Base-by-base conservation (phyloP, 2,329 filamentous ascomycete genomes). In the Aspergillus sp. region DNA sequence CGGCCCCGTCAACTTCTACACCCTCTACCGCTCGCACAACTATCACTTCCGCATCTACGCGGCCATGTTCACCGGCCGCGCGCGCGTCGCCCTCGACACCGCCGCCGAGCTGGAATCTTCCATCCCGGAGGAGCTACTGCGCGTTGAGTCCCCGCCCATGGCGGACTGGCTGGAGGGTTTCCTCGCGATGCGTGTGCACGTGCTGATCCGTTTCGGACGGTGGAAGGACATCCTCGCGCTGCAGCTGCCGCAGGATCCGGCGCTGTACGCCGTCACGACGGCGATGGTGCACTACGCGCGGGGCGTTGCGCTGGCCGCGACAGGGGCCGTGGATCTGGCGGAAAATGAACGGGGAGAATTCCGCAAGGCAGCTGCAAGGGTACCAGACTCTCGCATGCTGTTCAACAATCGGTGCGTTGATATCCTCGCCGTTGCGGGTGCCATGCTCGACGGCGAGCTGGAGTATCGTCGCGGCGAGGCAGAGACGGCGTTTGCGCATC, bases 101-200 rank as follows among this genome's bases (percentile, higher is more conserved):
- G 80, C 82, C 0, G 59, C 64, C 0, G 73, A 76, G 42, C 78
- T 91, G 45, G 86, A 90, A 62, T 70, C 70, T 0, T 82, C 82
- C 0, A 71, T 91, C 3, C 81, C 87, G 0, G 82, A 86, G 49
- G 79, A 80, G 0, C 68, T 91, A 3, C 74, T 92, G 0, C 79
- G 82, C 1, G 73, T 88, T 8, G 64, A 83, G 56, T 84, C 82
- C 0, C 86, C 86, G 0, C 86, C 86, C 0, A 90, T 92, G 87
- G 87, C 88, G 1, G 87, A 91, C 67, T 91, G 86, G 83, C 74
- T 91, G 1, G 89, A 92, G 68, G 81, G 81, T 1, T 90, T 90
- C 58, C 69, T 88, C 3, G 79, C 81, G 1, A 83, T 89, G 66
- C 80, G 84, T 3, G 74, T 86, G 2, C 88, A 93, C 65, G 84